Conservation (phyloP, 2,329 filamentous ascomycete genomes). For the Endocalyx cinctus region DNA sequence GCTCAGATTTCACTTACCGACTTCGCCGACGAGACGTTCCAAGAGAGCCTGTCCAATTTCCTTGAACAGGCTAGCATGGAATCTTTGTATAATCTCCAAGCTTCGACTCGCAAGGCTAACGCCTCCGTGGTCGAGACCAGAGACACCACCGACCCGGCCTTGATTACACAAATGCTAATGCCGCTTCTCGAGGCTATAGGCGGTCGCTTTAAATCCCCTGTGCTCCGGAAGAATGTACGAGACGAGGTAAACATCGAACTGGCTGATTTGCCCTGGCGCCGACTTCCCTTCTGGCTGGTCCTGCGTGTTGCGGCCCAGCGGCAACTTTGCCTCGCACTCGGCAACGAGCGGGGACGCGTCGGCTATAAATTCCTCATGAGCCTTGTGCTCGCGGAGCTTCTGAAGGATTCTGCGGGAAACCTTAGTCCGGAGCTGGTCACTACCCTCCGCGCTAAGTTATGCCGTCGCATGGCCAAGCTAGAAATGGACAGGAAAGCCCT, state of each 20-base stretch:
- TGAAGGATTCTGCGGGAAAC: conserved; percentile 31
- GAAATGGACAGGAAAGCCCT: conserved; percentile 33
- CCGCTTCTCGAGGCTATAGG: conserved; percentile 55
- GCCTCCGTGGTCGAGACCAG: conserved; percentile 46
- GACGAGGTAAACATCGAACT: conserved; percentile 55
- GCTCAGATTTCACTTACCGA: conserved; percentile 33
- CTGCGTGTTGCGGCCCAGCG: conserved; percentile 55
- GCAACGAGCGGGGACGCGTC: conserved; percentile 36
- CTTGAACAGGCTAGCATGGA: conserved; percentile 53
- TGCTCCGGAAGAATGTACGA: conserved; percentile 53
- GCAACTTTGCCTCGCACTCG: conserved; percentile 38
- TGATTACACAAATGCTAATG: conserved; percentile 58
- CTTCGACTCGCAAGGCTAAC: conserved; percentile 47
- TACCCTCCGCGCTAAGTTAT: conserved; percentile 47
- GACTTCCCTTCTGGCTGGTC: conserved; percentile 58
- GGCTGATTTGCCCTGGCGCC: conserved; percentile 53
- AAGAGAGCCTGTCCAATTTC: conserved; percentile 43
- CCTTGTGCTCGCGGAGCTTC: conserved; percentile 39
- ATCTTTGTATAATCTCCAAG: conserved; percentile 47
- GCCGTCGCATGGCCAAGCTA: conserved; percentile 54
- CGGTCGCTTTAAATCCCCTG: conserved; percentile 21
- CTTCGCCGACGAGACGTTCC: conserved; percentile 40
- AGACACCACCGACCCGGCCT: conserved; percentile 50
- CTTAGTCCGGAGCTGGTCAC: conserved; percentile 30
- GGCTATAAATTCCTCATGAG: conserved; percentile 58